Base-by-base conservation (phyloP, 202 grass and related monocot species). In the Eragrostis tef region DNA sequence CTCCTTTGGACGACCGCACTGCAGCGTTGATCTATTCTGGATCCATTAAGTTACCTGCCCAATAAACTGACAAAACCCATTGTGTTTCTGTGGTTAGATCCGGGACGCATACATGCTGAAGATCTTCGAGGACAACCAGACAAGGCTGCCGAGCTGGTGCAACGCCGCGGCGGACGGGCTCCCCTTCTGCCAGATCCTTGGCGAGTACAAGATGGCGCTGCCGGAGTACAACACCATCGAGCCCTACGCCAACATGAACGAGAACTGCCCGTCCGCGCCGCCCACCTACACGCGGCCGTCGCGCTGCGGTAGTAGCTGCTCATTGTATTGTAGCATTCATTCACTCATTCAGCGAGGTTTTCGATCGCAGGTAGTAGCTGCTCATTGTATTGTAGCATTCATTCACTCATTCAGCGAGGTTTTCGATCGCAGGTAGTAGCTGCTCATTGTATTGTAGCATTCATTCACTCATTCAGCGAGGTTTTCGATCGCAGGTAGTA, bases 41-140 rank as follows among this genome's bases (percentile, higher is more conserved):
- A 51, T 29, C 10, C 16, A 57, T 74, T 6, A 34, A 39, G 9
- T 58, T 74, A 43, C 7, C n/a, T 78, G 19, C 25, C 41, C 6
- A 19, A 9, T 11, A 14, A 53, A 6, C 3, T 20, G 11, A 24
- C 17, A 49, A 15, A 21, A 13, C 77, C 22, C 17, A 4, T 20
- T 36, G 6, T 67, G 14, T 4, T 59, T 70, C 21, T 15, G 4
- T 34, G 9, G 1, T 24, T 31, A 98, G 95, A 98, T 98, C 52
- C 95, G 92, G 44, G 95, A 98, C 79, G 95, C 95, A 12, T 98
- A 98, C 54, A 92, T 86, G 90, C 87, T 98, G 52, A 98, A 93
- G 50, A 93, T 98, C 48, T 98, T 94, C 49, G 95, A 98, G 88
- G 87, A 89, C 81, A 94, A 98, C 83, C 80, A 82, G 74, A 98